Evolutionary conservation across 768 basidiomycete species (phyloP).

Genomic region (Amanita pallidorosea): DNA sequence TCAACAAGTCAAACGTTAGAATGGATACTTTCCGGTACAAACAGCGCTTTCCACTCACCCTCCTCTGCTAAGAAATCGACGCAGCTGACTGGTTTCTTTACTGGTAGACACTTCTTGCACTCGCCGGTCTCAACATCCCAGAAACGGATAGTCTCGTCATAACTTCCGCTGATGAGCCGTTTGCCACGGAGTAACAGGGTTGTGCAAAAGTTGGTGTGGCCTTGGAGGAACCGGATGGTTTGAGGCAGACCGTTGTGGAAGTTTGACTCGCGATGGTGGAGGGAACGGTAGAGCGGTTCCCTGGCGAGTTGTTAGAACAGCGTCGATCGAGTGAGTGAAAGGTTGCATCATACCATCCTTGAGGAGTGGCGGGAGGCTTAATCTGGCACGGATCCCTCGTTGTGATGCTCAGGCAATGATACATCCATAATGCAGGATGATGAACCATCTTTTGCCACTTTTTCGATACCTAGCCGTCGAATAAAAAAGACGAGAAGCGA

Average conservation of each 20-base stretch:
- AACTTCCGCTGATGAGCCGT: slow-evolving; percentile 78
- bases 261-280: slow-evolving; percentile 82
- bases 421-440: slow-evolving; percentile 67
- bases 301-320: slow-evolving; percentile 12
- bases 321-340: not conserved
- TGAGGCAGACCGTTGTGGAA: slow-evolving; percentile 71
- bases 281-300: slow-evolving; percentile 61
- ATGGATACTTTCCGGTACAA: not conserved
- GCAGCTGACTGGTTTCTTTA: slow-evolving; percentile 87
- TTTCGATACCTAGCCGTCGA: slow-evolving; percentile 26
- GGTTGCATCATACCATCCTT: slow-evolving; percentile 52
- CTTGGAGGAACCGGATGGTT: slow-evolving; percentile 63
- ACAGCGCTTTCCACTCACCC: slow-evolving; percentile 3
- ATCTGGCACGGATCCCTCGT: slow-evolving; percentile 60
- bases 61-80: slow-evolving; percentile 79
- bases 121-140: slow-evolving; percentile 69
- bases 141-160: slow-evolving; percentile 87
- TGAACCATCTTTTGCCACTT: slow-evolving; percentile 37
- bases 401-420: slow-evolving; percentile 66
- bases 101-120: slow-evolving; percentile 64
- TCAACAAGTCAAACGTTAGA: not conserved
- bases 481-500: slow-evolving; percentile 9
- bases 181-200: slow-evolving; percentile 70
- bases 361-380: slow-evolving; percentile 47
- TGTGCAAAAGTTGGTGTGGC: slow-evolving; percentile 85